Percentiles rank a stretch among this genome's conserved stretches.
These are phyloP conservation scores for Cochlearia excelsa DNA, from an alignment of 345 rosid species.

Conservation along the genomic window DNA sequence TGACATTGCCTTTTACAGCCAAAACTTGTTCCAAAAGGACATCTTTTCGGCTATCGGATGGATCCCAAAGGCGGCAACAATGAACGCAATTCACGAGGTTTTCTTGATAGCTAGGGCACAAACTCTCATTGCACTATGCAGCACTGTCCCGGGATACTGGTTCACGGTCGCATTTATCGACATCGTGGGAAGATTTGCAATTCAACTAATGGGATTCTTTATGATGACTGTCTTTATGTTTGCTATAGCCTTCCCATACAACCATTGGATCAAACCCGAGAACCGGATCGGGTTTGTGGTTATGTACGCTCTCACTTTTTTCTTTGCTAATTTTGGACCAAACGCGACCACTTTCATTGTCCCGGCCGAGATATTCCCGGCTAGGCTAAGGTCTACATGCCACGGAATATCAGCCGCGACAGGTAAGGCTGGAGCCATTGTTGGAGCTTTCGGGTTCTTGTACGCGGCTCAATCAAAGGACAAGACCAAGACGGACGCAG, in stretches of 20 bases:
- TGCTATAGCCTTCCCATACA: constrained; percentile 66
- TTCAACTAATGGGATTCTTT: constrained; percentile 69
- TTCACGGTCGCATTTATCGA: constrained; percentile 68
- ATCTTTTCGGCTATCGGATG: constrained; percentile 55
- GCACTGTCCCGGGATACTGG: constrained; percentile 75
- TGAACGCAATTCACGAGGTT: constrained; percentile 67
- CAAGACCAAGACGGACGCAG: constrained; percentile 43
- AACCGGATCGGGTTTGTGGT: constrained; percentile 57
- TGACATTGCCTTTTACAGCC: constrained; percentile 71
- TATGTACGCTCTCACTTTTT: constrained; percentile 63
- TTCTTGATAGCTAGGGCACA: constrained; percentile 49
- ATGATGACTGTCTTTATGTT: constrained; percentile 76
- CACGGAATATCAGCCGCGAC: constrained; percentile 75
- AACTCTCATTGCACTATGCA: constrained; percentile 53
- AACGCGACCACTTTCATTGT: constrained; percentile 71
- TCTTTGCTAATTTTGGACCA: constrained; percentile 79
- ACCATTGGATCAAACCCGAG: constrained; percentile 52
- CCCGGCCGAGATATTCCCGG: constrained; percentile 75
- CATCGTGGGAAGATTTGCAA: constrained; percentile 51
- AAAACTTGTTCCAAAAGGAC: constrained; percentile 65
- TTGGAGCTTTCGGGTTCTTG: constrained; percentile 70
- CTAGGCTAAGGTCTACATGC: constrained; percentile 70
- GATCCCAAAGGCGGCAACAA: constrained; percentile 41
- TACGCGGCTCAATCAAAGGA: constrained; percentile 47
- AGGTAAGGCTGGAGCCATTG: constrained; percentile 70